Percentiles rank a stretch among this genome's conserved stretches.
Evolutionary conservation across 495 filamentous ascomycete species (phyloP).

Genomic region (Apiosordaria backusii): DNA sequence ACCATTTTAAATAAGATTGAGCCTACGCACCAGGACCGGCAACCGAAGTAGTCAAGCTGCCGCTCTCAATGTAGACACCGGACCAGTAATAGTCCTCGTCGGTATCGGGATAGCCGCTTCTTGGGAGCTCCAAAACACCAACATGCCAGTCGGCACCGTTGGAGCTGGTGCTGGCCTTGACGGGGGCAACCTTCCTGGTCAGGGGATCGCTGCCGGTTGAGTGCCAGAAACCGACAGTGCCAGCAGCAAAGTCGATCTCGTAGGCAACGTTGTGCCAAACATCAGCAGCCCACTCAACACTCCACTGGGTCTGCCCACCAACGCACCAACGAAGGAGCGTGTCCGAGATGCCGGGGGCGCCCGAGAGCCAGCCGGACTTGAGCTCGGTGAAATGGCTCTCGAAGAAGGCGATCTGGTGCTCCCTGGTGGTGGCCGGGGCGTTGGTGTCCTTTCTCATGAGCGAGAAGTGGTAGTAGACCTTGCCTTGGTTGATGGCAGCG

Average conservation of each 20-base stretch:
- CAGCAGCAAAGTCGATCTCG: conserved; percentile 59
- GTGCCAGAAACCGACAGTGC: conserved; percentile 66
- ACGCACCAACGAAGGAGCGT: conserved; percentile 43
- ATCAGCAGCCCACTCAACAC: conserved; percentile 47
- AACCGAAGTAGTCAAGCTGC: conserved; percentile 53
- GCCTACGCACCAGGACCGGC: conserved; percentile 27
- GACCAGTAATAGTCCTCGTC: conserved; percentile 69
- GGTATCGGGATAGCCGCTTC: conserved; percentile 50
- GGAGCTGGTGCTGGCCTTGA: conserved; percentile 56
- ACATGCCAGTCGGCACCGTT: conserved; percentile 77
- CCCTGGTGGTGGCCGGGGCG: conserved; percentile 55
- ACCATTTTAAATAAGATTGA: not conserved
- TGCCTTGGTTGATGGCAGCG: conserved; percentile 57
- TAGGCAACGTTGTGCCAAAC: conserved; percentile 79
- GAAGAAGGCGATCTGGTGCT: conserved; percentile 76
- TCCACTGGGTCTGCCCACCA: conserved; percentile 42
- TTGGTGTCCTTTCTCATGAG: conserved; percentile 58
- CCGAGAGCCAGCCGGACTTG: conserved; percentile 64
- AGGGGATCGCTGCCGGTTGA: conserved; percentile 57
- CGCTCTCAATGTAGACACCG: conserved; percentile 70
- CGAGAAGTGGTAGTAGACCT: conserved; percentile 68
- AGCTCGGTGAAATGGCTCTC: conserved; percentile 74
- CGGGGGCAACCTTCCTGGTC: conserved; percentile 51
- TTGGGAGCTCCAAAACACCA: conserved; percentile 64
- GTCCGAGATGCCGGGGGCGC: conserved; percentile 53